phyloP scores from a whole-genome alignment of 2,329 filamentous ascomycete genomes.

The Ophiostoma ips region DNA sequence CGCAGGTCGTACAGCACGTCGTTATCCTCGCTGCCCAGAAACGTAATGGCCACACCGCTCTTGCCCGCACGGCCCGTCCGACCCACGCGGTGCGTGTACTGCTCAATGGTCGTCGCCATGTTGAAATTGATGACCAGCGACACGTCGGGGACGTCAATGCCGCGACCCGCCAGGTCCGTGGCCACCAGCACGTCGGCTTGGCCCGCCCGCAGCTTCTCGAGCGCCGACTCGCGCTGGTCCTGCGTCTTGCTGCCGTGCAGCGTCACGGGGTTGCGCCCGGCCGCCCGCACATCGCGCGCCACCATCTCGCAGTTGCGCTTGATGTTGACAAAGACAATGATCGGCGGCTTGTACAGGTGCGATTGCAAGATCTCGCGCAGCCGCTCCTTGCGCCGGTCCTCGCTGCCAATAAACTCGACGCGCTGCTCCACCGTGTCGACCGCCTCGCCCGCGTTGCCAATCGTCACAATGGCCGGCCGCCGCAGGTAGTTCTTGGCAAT shows the following conservation, averaged over 20 bases:
- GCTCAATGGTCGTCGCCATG: conserved; percentile 87
- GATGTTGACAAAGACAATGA: conserved; percentile 99
- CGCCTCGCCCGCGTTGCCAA: conserved; percentile 87
- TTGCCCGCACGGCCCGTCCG: conserved; percentile 96
- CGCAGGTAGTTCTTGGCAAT: conserved; percentile 96
- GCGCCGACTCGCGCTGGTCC: conserved; percentile 88
- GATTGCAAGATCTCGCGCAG: conserved; percentile 79
- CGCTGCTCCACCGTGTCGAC: conserved; percentile 97
- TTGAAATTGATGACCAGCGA: conserved; percentile 96
- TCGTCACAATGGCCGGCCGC: conserved; percentile 83
- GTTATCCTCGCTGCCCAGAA: conserved; percentile 77
- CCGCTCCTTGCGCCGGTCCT: conserved; percentile 94
- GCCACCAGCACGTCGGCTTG: conserved; percentile 80
- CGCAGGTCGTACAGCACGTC: conserved; percentile 90
- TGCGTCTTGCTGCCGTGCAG: conserved; percentile 94
- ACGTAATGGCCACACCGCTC: conserved; percentile 90
- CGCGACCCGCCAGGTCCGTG: conserved; percentile 86
- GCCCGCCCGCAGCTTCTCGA: conserved; percentile 70
- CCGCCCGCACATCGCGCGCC: conserved; percentile 82
- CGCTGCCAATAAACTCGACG: conserved; percentile 77
- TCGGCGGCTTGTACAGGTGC: conserved; percentile 68
- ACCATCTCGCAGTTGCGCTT: conserved; percentile 97
- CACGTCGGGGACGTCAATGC: conserved; percentile 95
- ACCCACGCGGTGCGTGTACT: conserved; percentile 92
- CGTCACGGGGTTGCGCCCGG: conserved; percentile 82